Conservation (phyloP, 1,284 basidiomycete genomes). For the Rugosomyces carneus region DNA sequence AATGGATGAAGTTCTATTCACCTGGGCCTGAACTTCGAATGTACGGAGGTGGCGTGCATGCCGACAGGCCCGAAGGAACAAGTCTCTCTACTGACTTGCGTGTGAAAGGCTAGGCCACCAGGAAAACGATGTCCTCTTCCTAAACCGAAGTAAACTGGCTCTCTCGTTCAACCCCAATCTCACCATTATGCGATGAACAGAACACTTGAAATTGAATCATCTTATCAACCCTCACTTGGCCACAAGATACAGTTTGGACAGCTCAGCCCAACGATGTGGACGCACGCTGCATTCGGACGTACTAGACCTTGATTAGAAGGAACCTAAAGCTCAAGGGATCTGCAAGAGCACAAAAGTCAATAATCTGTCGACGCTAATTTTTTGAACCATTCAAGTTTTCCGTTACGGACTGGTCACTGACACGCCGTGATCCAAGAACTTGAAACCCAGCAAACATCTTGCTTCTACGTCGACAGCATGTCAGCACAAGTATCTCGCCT, state of each 20-base stretch:
- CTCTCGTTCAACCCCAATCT: too few species aligned
- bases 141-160: constrained; percentile 13
- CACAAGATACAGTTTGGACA: too few species aligned
- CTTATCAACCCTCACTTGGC: too few species aligned
- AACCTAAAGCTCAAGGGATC: too few species aligned
- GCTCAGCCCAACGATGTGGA: too few species aligned
- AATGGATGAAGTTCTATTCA: constrained; percentile 39
- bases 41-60: constrained; percentile 43
- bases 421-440: constrained; percentile 29
- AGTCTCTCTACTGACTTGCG: constrained; percentile 38
- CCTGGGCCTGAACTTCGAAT: constrained; percentile 40
- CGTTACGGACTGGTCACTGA: constrained; percentile 1
- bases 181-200: too few species aligned
- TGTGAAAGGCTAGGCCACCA: constrained; percentile 48
- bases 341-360: too few species aligned
- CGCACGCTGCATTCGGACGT: too few species aligned
- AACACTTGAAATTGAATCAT: too few species aligned
- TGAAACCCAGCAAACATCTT: constrained; percentile 43
- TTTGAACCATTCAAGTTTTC: constrained; percentile 34
- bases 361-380: constrained; percentile 33
- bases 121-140: constrained; percentile 62
- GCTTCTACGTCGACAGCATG: constrained; percentile 37
- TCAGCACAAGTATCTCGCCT: constrained; percentile 33
- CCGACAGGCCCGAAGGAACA: constrained; percentile 48
- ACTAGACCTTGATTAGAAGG: too few species aligned